phyloP scores from a whole-genome alignment of 2,329 filamentous ascomycete genomes.

The Teratosphaeria epicoccoides region DNA sequence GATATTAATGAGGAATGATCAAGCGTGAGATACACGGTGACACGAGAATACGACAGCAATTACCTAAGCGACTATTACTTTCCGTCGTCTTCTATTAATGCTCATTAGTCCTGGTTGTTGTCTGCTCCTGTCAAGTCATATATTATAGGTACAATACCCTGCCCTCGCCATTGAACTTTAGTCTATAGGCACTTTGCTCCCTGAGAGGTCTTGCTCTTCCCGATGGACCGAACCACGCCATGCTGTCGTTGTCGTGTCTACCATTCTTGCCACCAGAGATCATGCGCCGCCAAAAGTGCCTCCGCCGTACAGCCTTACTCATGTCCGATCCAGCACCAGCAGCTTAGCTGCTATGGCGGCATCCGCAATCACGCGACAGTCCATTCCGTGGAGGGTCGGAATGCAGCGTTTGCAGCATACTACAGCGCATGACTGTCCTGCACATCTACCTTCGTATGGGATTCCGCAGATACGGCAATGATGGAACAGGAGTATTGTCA shows the following conservation, averaged over 20 bases:
- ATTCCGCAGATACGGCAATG: slow-evolving; percentile 31
- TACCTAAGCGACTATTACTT: too few relatives aligned
- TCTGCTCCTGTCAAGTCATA: too few relatives aligned
- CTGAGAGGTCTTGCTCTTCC: slow-evolving; percentile 60
- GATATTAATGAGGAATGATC: too few relatives aligned
- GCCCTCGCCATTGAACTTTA: slow-evolving; percentile 49
- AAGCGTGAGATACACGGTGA: too few relatives aligned
- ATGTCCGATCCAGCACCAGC: slow-evolving; percentile 41
- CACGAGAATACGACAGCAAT: too few relatives aligned
- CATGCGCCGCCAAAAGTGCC: slow-evolving; percentile 59
- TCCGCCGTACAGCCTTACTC: slow-evolving; percentile 41
- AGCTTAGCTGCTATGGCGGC: slow-evolving; percentile 69
- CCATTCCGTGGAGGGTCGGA: slow-evolving; percentile 59
- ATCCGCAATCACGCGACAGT: slow-evolving; percentile 53
- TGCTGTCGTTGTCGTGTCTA: slow-evolving; percentile 67
- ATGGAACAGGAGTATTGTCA: slow-evolving; percentile 32
- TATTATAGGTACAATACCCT: slow-evolving; percentile 64
- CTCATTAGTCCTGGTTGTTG: too few relatives aligned
- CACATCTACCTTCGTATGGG: slow-evolving; percentile 26
- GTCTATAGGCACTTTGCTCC: slow-evolving; percentile 47
- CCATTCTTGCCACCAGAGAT: slow-evolving; percentile 62
- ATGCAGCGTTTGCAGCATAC: slow-evolving; percentile 43
- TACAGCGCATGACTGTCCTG: slow-evolving; percentile 39
- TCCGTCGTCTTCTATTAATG: too few relatives aligned
- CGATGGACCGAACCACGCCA: slow-evolving; percentile 77